Evolutionary conservation across 2,329 filamentous ascomycete species (phyloP).

Genomic region (Xylariaceae sp.): DNA sequence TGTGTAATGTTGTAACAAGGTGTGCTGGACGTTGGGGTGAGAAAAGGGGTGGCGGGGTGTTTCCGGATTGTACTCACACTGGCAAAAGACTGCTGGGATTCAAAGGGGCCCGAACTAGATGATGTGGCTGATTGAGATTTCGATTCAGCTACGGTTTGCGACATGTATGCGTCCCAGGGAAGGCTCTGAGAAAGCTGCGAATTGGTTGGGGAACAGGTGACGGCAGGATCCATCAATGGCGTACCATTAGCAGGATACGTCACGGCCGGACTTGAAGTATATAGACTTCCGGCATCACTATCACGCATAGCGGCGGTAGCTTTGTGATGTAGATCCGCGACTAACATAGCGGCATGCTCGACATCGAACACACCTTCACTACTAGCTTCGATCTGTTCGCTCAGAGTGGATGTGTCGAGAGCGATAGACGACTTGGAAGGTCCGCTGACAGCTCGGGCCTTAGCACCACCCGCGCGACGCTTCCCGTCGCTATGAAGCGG

Average conservation of each 20-base stretch:
- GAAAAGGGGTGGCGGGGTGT: constrained; percentile 55
- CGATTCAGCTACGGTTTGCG: constrained; percentile 60
- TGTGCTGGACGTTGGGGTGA: constrained; percentile 40
- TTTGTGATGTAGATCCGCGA: constrained; percentile 97
- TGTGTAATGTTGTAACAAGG: constrained; percentile 50
- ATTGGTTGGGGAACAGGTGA: constrained; percentile 69
- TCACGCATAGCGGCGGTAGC: constrained; percentile 65
- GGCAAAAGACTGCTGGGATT: constrained; percentile 59
- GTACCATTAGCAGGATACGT: constrained; percentile 67
- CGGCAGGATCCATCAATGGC: constrained; percentile 69
- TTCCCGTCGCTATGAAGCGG: constrained; percentile 93
- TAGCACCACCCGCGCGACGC: constrained; percentile 62
- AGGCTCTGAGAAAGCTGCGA: constrained; percentile 71
- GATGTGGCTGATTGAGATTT: constrained; percentile 72
- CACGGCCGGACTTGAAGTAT: constrained; percentile 55
- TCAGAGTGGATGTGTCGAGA: constrained; percentile 74
- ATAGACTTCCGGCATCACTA: constrained; percentile 44
- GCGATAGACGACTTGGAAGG: constrained; percentile 73
- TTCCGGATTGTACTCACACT: constrained; percentile 51
- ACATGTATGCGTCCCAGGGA: constrained; percentile 86
- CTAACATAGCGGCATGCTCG: constrained; percentile 96
- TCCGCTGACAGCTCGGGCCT: constrained; percentile 56
- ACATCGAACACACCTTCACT: constrained; percentile 90
- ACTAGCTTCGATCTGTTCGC: constrained; percentile 84
- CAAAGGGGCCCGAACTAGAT: constrained; percentile 59